Base-by-base conservation (phyloP, 768 basidiomycete genomes). In the Collybia sordida region DNA sequence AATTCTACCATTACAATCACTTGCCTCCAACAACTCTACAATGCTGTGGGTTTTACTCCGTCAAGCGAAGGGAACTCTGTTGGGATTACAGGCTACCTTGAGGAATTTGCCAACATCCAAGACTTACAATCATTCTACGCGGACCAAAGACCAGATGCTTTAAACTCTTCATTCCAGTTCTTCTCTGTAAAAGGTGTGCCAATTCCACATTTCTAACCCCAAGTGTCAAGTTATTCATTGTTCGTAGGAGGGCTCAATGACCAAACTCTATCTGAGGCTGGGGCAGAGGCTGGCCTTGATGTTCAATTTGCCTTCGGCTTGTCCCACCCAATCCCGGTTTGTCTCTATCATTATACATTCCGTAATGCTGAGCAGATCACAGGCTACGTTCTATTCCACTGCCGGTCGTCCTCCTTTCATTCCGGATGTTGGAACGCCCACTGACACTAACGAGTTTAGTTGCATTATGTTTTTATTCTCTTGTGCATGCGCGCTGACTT, bases 281-380 rank as follows among this genome's bases (percentile, higher is more conserved):
- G 86, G 1, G 58, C 50, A 3, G 89, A 91, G 62, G 88, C 86
- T 3, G 75, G 85, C 53, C 66, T 89, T 22, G 86, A 89, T 53
- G 75, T 78, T 3, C 85, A 88, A 58, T 85, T 82, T 62, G 83
- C 78, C 1, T 83, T 78, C 51, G 88, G 87, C 17, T 48, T 90
- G 22, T 72, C 83, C 4, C 77, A 76, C 59, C 86, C 86, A 1
- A 86, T 78, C 5, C 78, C 78, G 3, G 66, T 61, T 25, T 15
- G 51, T 42, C 4, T 7, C 24, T 22, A 2, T 17, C 28, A n/a
- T 17, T 34, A 8, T 25, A 17, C n/a, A 8, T 34, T 2, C 34
- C 24, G 9, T 34, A 19, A 37, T 15, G 3, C 19, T 21, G n/a
- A 34, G 37, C 23, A 25, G 43, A 35, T 15, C n/a, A 25, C 21